Evolutionary conservation across 106 monocot species (phyloP), one percentile per base, ranked within the genome.

Genomic region (Posidonia australis): DNA sequence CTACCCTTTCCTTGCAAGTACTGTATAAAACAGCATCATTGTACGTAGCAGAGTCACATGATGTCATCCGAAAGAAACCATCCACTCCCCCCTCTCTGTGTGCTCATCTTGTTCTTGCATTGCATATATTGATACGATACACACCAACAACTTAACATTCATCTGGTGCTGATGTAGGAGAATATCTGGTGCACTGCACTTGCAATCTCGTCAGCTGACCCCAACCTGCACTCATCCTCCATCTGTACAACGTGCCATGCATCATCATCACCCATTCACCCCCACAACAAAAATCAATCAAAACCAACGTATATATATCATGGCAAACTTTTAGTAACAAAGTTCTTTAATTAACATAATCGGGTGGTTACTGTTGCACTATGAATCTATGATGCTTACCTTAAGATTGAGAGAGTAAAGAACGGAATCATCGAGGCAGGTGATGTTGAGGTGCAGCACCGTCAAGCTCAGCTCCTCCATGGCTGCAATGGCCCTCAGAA

Each of bases 371-470:
- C 11, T 56, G 13, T 56, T n/a, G n/a, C n/a, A n/a, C n/a, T n/a
- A n/a, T n/a, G n/a, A n/a, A n/a, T n/a, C n/a, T n/a, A n/a, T n/a
- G n/a, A n/a, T n/a, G n/a, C n/a, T 22, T 47, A 96, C 96, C 85
- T 87, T 98, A 46, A 98, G 80, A 65, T 85, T 98, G 67, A 98
- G 63, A 14, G 79, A 98, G 80, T 87, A 85, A 55, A 98, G 65
- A 22, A 91, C 59, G 59, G 74, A 78, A 51, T 61, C 56, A 20
- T 82, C 80, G 16, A 90, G 57, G 1, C 84, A 75, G 5, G 82
- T 80, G 46, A 98, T 62, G 54, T 58, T 85, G 70, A 98, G 82
- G 54, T 98, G 96, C 32, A 85, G 60, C 20, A 87, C 96, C 0
- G 77, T 41, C 43, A 98, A 76, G 26, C 72, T 64, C 58, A 90